Conservation (phyloP, 306 rosid genomes). For the Citrullus amarus region DNA sequence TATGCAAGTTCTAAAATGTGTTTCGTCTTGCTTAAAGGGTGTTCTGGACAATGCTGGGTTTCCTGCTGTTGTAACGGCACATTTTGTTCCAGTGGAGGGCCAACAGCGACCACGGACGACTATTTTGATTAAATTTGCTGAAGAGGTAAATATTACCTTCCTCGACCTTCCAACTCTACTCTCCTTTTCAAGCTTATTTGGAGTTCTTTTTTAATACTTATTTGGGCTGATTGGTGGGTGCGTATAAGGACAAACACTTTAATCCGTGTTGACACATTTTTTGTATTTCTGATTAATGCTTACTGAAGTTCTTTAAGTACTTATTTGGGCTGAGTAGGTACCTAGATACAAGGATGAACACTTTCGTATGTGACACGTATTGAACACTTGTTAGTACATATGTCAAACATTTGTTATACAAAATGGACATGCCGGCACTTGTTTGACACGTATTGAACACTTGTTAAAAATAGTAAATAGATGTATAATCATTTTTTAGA, state of each 20-base stretch:
- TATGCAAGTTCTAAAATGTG: constrained; percentile 11
- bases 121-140: constrained; percentile 84
- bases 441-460: neutral
- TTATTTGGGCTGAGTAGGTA: neutral
- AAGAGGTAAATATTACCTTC: constrained; percentile 50
- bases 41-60: constrained; percentile 88
- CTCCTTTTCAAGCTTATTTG: neutral
- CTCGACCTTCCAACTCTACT: neutral
- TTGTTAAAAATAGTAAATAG: neutral
- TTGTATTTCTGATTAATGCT: neutral
- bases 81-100: constrained; percentile 97
- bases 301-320: neutral
- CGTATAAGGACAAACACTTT: neutral
- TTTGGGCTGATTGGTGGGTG: neutral
- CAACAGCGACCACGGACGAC: constrained; percentile 95
- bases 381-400: neutral
- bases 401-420: neutral
- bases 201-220: neutral
- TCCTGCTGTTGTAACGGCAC: constrained; percentile 99
- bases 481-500: neutral
- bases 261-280: neutral
- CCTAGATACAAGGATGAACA: neutral
- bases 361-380: neutral
- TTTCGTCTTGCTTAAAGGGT: constrained; percentile 43
- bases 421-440: neutral